phyloP scores from a whole-genome alignment of 202 grass and related monocot genomes.

The Miscanthus sacchariflorus region DNA sequence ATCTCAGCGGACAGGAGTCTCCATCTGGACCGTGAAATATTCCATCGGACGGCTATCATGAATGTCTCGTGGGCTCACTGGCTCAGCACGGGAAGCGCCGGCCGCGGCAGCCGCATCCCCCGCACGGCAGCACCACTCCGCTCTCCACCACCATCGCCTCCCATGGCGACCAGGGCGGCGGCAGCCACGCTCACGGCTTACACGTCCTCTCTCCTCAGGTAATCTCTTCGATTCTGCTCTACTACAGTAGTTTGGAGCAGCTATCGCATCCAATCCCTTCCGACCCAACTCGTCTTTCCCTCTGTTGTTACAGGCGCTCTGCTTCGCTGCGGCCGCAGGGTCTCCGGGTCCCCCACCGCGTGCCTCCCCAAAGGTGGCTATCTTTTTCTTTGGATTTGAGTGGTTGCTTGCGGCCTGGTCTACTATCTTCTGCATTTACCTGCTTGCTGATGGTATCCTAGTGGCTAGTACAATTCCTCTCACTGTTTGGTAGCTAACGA shows the following conservation, averaged over 20 bases:
- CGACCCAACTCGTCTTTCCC: not conserved
- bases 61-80: not conserved
- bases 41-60: not conserved
- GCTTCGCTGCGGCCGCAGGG: slow-evolving; percentile 56
- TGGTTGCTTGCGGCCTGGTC: not conserved
- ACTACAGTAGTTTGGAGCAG: not conserved
- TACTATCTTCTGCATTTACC: not conserved
- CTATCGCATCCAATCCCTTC: not conserved
- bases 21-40: not conserved
- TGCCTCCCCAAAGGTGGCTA: slow-evolving; percentile 58
- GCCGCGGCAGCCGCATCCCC: not conserved
- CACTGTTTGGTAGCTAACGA: not conserved
- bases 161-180: slow-evolving; percentile 60
- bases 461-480: not conserved
- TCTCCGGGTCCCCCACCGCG: slow-evolving; percentile 47
- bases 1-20: not conserved
- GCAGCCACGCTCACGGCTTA: slow-evolving; percentile 49
- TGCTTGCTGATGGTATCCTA: not conserved
- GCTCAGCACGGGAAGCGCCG: not conserved
- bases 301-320: slow-evolving; percentile 44
- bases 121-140: not conserved
- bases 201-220: slow-evolving; percentile 62
- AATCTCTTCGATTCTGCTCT: slow-evolving; percentile 21
- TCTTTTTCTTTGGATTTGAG: not conserved
- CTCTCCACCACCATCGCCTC: not conserved